Percentiles rank a stretch among this genome's conserved stretches.
phyloP scores from a whole-genome alignment of 306 rosid genomes.

The Benincasa hispida region DNA sequence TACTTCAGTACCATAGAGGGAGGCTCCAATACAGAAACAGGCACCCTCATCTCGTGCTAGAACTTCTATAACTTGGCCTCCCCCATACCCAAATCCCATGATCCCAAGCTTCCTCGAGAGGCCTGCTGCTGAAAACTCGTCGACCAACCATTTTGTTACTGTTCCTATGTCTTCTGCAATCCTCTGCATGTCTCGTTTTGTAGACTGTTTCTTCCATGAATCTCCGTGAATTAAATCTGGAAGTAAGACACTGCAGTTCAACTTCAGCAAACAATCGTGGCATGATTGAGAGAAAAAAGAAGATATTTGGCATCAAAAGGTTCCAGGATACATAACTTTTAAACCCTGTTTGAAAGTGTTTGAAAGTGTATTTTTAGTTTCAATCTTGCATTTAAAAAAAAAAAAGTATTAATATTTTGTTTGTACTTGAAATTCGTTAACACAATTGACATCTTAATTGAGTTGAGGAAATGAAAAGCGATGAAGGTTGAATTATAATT shows the following conservation, averaged over 20 bases:
- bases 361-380: background rate
- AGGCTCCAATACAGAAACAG: constrained; percentile 44
- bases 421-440: no score
- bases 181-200: constrained; percentile 33
- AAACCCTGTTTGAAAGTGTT: background rate
- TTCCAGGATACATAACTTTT: background rate
- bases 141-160: constrained; percentile 62
- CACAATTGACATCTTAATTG: no score
- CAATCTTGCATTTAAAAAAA: no score
- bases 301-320: background rate
- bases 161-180: constrained; percentile 36
- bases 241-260: constrained; percentile 63
- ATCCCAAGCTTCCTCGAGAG: constrained; percentile 59
- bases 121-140: constrained; percentile 59
- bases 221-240: constrained; percentile 61
- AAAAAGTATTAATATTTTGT: no score
- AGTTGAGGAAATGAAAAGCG: no score
- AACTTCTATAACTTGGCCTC: constrained; percentile 52
- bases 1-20: constrained; percentile 59
- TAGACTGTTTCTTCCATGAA: constrained; percentile 49
- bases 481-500: no score
- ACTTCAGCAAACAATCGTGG: background rate
- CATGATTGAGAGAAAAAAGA: background rate
- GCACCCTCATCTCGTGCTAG: constrained; percentile 41
- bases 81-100: constrained; percentile 67